Base-by-base conservation (phyloP, 2,329 filamentous ascomycete species). In the Orbilia brochopaga region DNA sequence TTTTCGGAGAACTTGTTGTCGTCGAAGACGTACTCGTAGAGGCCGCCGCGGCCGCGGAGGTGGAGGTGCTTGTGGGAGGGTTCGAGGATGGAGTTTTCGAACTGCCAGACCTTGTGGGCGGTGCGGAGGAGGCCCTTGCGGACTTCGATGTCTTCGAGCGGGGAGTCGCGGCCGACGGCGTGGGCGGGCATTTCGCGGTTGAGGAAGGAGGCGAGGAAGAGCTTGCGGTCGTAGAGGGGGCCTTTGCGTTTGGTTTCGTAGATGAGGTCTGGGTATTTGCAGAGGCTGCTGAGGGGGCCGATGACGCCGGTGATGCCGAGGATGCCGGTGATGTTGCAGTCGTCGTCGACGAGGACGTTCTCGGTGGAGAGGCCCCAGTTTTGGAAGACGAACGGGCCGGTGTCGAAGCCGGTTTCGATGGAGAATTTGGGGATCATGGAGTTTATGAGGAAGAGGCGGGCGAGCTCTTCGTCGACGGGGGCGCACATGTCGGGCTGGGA, bases 381-480 rank as follows among this genome's bases (percentile, higher is more conserved):
- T 57, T 73, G 69, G 62, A 73, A 66, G 10, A 73, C 69, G 21
- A 73, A 72, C 0, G 69, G 69, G 8, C 69, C 69, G 37, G 24
- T 21, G 58, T 73, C 67, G 62, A 62, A 73, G 2, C 63, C 69
- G 5, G 69, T 67, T 51, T 66, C 69, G 48, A 67, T 59, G 23
- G 69, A 67, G 32, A 73, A 73, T 17, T 66, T 73, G 10, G 69
- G 69, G 21, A 73, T 73, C 69, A 73, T 73, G 62, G 62, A 67
- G 58, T 73, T 73, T 56, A 73, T 73, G 13, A 73, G 42, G 56
- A 72, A 67, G 53, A 62, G 61, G 10, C 69, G 56, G 6, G 69
- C 69, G 35, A 73, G 62, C 54, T 73, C 69, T 44, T 73, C 69
- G 44, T 73, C 69, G 17, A 73, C 30, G 13, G 63, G 69, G 23